Evolutionary conservation across 768 basidiomycete species (phyloP), one percentile per base, ranked within the genome.

Genomic region (Rhodosporidiobolus odoratus): DNA sequence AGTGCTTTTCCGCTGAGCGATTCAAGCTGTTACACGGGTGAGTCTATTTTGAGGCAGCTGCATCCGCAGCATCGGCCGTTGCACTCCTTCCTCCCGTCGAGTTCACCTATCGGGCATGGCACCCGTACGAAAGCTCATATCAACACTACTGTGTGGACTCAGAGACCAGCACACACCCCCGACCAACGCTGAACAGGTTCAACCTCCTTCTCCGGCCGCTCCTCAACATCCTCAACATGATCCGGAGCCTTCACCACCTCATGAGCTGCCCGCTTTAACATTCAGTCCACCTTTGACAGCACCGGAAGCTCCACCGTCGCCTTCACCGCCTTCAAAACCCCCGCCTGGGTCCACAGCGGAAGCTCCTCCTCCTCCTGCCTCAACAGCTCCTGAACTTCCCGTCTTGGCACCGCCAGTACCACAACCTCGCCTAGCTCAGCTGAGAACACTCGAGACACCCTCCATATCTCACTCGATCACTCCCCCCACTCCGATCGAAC

Each of bases 191-290:
- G 27, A 53, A 32, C 52, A 50, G 48, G 10, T n/a, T n/a, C n/a
- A n/a, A n/a, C 25, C 21, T 19, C 52, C 40, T 1, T 13, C 38
- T 8, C 25, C 47, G 27, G 9, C 47, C 16, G 13, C 47, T 6
- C 27, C 58, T 21, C 3, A 52, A 17, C 50, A 21, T 19, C 48
- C 27, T 16, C 38, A 15, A 15, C 50, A 34, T 4, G 4, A 2
- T 19, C 47, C 2, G 6, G 1, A 25, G 12, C 54, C 62, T 8
- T 54, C 58, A 0, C 68, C 67, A 19, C 59, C 69, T 19, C 69
- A 54, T 52, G 53, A 65, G 37, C 64, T 66, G 25, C 69, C 69
- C 1, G 63, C 58, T 4, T 21, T 70, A 16, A 34, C 45, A 37
- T 66, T 71, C 38, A 35, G 58, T 15, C n/a, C 50, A 7, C 58